phyloP scores from a whole-genome alignment of 1,139 yeast species.

The Suhomyces taliae region DNA sequence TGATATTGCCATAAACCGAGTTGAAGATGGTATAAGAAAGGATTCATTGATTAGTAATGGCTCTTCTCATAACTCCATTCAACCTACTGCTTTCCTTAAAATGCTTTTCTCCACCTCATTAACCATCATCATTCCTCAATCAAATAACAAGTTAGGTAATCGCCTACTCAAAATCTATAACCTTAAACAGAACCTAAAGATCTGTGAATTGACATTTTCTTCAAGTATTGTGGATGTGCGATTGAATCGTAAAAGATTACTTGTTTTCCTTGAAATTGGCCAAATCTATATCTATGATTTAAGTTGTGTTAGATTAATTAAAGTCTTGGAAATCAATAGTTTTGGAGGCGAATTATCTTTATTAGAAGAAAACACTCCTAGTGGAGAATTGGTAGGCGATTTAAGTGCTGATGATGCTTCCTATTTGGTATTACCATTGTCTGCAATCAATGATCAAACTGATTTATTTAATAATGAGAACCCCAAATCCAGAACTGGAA shows the following conservation, averaged over 20 bases:
- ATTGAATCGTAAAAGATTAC: slow-evolving; percentile 64
- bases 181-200: slow-evolving; percentile 65
- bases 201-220: slow-evolving; percentile 71
- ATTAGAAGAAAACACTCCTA: slow-evolving; percentile 16
- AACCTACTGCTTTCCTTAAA: slow-evolving; percentile 42
- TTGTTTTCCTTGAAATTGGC: slow-evolving; percentile 59
- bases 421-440: slow-evolving; percentile 41
- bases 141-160: slow-evolving; percentile 44
- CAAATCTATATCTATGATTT: slow-evolving; percentile 73
- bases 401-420: slow-evolving; percentile 51
- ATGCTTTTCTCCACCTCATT: slow-evolving; percentile 73
- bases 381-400: slow-evolving; percentile 43
- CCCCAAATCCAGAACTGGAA: slow-evolving; percentile 2
- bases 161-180: slow-evolving; percentile 62
- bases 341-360: slow-evolving; percentile 6
- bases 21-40: not conserved
- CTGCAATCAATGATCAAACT: slow-evolving; percentile 27
- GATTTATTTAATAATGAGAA: slow-evolving; percentile 28
- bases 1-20: not conserved
- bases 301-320: slow-evolving; percentile 66
- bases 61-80: slow-evolving; percentile 4
- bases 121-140: slow-evolving; percentile 57
- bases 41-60: not conserved
- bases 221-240: slow-evolving; percentile 59
- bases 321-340: slow-evolving; percentile 49